phyloP scores from a whole-genome alignment of 2,329 filamentous ascomycete genomes.

The Aspergillus pseudoglaucus region DNA sequence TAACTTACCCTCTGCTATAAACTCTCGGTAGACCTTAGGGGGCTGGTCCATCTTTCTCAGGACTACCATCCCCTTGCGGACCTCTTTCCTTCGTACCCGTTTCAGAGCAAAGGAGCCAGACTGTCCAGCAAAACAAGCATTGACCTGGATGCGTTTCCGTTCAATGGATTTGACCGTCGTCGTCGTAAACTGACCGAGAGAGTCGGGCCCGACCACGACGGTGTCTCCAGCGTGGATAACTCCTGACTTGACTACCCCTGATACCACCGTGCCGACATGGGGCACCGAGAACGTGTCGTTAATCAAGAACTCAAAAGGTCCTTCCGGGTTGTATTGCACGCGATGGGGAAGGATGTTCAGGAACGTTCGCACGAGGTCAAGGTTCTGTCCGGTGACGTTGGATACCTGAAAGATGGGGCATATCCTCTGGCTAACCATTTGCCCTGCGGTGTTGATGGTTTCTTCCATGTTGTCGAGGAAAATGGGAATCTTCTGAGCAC shows the following conservation, averaged over 20 bases:
- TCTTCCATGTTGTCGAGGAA: conserved; percentile 90
- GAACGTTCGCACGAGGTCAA: conserved; percentile 87
- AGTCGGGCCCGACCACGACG: conserved; percentile 83
- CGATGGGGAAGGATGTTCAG: conserved; percentile 93
- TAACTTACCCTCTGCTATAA: conserved; percentile 64
- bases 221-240: conserved; percentile 86
- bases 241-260: conserved; percentile 82
- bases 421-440: conserved; percentile 91
- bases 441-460: conserved; percentile 88
- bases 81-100: conserved; percentile 80
- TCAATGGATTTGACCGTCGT: conserved; percentile 91
- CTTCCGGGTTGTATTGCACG: conserved; percentile 81
- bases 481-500: conserved; percentile 88
- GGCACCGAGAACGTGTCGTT: conserved; percentile 98
- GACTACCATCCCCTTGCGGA: conserved; percentile 97
- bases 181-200: conserved; percentile 77
- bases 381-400: conserved; percentile 87
- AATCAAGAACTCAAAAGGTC: conserved; percentile 87
- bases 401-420: conserved; percentile 97
- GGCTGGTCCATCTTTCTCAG: conserved; percentile 73
- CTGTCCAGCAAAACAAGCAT: conserved; percentile 82
- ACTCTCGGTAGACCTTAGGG: conserved; percentile 68
- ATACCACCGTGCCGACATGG: conserved; percentile 93
- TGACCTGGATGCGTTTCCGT: conserved; percentile 83
- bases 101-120: conserved; percentile 88